Evolutionary conservation across 2,329 filamentous ascomycete species (phyloP), one percentile per base, ranked within the genome.

Genomic region (Fusarium newnesense): DNA sequence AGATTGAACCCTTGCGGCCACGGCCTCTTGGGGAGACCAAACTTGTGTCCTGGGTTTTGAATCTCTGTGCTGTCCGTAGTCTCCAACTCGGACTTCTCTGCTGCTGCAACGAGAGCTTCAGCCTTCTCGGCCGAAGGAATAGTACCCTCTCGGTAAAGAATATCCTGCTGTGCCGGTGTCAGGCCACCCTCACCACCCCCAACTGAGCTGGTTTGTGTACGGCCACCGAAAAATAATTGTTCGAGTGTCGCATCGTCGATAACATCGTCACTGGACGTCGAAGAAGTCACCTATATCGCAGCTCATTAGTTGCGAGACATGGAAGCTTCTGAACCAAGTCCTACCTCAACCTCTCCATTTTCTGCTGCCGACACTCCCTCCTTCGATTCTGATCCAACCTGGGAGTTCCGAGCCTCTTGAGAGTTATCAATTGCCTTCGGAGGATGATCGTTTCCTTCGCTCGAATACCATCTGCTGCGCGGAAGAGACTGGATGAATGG

Each of bases 31-130:
- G 95, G 95, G 71, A 94, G 84, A 8, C 89, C 90, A 78, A 94
- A 98, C 80, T 96, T 97, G 80, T 94, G 87, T n/a, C 93, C 93
- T 19, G 86, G 81, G 6, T 82, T 81, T 40, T 80, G 75, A 32
- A 79, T 43, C 32, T 75, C 68, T 28, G 65, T 68, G 7, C 61
- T 67, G 18, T 74, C 70, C 15, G 70, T 59, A 4, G 60, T 58
- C 56, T 67, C 60, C 59, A 75, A 63, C 40, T 76, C 72, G 9
- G 74, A 64, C 13, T 68, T 67, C 47, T 76, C 72, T 16, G 64
- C 69, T 40, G 69, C 74, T 3, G 79, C 75, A n/a, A 78, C 61
- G 12, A 79, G 65, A 50, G 76, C 78, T 59, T 82, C 82, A 11
- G 81, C 81, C 53, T 79, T 76, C 10, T 75, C 75, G 10, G 80